Evolutionary conservation across 768 basidiomycete species (phyloP).

Genomic region (Boletus tomentosulus): DNA sequence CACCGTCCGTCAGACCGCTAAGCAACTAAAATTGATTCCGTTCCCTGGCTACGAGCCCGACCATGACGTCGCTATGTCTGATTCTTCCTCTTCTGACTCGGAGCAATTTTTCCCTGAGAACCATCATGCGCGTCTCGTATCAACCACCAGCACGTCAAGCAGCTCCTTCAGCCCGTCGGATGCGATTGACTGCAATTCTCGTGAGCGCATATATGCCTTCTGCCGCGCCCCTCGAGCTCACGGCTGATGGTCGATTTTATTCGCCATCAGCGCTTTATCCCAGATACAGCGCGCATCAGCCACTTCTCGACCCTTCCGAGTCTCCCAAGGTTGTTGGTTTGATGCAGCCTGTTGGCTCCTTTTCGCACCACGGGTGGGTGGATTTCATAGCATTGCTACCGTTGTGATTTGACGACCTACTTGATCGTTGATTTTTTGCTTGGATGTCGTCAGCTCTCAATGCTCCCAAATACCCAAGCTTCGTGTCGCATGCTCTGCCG

Average conservation of each 20-base stretch:
- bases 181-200: slow-evolving; percentile 43
- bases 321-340: slow-evolving; percentile 52
- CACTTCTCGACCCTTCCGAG: slow-evolving; percentile 47
- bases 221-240: background rate
- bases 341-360: slow-evolving; percentile 57
- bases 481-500: slow-evolving; percentile 70
- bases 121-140: slow-evolving; percentile 59
- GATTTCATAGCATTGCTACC: background rate
- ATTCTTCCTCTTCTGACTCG: slow-evolving; percentile 48
- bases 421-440: slow-evolving; percentile 8
- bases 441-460: slow-evolving; percentile 41
- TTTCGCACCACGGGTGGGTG: slow-evolving; percentile 72
- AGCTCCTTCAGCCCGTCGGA: slow-evolving; percentile 46
- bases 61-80: slow-evolving; percentile 67
- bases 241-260: background rate
- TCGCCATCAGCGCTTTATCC: slow-evolving; percentile 45
- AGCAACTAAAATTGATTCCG: slow-evolving; percentile 71
- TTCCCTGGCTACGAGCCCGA: slow-evolving; percentile 66
- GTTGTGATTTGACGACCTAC: slow-evolving; percentile 11
- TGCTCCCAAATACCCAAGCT: slow-evolving; percentile 83
- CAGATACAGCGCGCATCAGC: slow-evolving; percentile 59
- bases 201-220: slow-evolving; percentile 34
- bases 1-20: slow-evolving; percentile 41
- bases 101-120: slow-evolving; percentile 52
- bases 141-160: slow-evolving; percentile 56